Percentiles rank a stretch among this genome's conserved stretches.
Evolutionary conservation across 164 flowering plant species (phyloP).

Genomic region (Platanus orientalis): DNA sequence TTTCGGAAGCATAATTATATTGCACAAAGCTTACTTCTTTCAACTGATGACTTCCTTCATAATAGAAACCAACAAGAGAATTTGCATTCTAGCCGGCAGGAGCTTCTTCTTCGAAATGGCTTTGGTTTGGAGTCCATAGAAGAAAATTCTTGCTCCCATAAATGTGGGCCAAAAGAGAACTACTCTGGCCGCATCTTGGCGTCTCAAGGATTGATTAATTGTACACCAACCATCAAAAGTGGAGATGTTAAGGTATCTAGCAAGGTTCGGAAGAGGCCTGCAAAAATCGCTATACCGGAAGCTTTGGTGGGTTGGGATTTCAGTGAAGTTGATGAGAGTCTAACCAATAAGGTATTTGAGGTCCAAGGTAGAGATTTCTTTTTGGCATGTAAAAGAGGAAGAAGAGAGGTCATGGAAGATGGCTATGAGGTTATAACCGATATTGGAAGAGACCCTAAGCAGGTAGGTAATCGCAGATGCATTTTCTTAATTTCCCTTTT

Average conservation of each 20-base stretch:
- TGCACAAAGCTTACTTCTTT: too few relatives aligned
- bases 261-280: constrained; percentile 28
- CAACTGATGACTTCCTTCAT: not conserved
- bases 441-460: constrained; percentile 32
- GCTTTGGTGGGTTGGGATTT: not conserved
- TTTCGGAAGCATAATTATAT: too few relatives aligned
- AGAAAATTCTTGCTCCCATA: not conserved
- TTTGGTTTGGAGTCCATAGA: not conserved
- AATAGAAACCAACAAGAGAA: not conserved
- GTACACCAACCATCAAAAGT: not conserved
- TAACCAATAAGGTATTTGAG: constrained; percentile 19
- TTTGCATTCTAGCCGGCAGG: not conserved
- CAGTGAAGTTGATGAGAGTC: constrained; percentile 6
- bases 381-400: constrained; percentile 40
- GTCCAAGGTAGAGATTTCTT: constrained; percentile 28
- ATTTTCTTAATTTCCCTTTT: not conserved
- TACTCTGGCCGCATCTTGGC: not conserved
- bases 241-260: not conserved
- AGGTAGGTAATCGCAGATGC: constrained; percentile 16
- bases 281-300: constrained; percentile 26
- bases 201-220: constrained; percentile 1
- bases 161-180: not conserved
- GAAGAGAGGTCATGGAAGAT: constrained; percentile 44
- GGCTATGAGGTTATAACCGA: constrained; percentile 26
- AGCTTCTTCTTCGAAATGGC: not conserved